Base-by-base conservation (phyloP, 495 filamentous ascomycete species). In the Neurospora sublineolata region DNA sequence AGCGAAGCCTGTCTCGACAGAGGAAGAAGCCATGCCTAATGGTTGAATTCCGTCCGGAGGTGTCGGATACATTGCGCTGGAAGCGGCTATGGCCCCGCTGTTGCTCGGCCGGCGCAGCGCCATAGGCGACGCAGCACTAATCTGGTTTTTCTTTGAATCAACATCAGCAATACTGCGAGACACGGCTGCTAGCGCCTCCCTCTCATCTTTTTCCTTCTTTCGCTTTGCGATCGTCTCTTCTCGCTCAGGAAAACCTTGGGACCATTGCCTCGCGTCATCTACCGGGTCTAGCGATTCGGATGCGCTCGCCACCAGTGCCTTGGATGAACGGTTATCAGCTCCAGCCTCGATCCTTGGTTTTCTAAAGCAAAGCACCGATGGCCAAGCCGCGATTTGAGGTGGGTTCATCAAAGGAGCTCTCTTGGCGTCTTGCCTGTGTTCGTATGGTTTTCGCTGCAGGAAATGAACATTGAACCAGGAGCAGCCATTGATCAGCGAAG, bases 31-130 rank as follows among this genome's bases (percentile, higher is more conserved):
- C 8, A 82, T 79, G 5, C 80, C 84, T 16, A 80, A 71, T 12
- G 78, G 80, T 38, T 87, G 84, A 60, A 91, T 80, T 11, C 87
- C 92, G 78, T 96, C 93, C 58, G 93, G 93, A 36, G 94, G 94
- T 5, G 94, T 97, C 9, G 92, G 94, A 79, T 97, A 97, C 68
- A 97, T 89, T 14, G 90, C 85, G 69, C 87, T 89, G 33, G 86
- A 83, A 68, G 82, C 80, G 60, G 86, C 83, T 7, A 87, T 75
- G 40, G 86, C 82, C 18, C 72, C 85, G 77, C 77, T 84, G 80
- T 80, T 88, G 80, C 74, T 88, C 72, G 80, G 82, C 74, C 81
- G 86, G 71, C 78, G 87, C 72, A 79, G 82, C 68, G 76, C 77
- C 77, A 86, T 58, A 74, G 82, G 77, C 39, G 82, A 83, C 74